phyloP scores from a whole-genome alignment of 345 rosid genomes.

The Melaleuca quinquenervia region DNA sequence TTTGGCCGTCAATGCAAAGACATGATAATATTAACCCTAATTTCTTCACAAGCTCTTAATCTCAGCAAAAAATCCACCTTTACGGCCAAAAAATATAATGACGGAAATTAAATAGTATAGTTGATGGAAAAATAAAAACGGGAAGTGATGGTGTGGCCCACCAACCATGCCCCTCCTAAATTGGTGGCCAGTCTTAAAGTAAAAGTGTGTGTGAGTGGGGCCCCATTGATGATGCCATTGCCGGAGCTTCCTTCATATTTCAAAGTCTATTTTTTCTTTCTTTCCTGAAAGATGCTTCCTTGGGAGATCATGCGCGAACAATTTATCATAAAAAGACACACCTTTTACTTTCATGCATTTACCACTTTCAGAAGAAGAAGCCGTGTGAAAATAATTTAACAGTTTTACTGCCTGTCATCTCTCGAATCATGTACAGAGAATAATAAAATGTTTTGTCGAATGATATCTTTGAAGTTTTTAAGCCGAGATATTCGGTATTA shows the following conservation, averaged over 20 bases:
- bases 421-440: background rate
- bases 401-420: accelerated
- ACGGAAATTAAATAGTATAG: background rate
- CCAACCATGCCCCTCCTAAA: background rate
- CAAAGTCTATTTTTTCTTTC: background rate
- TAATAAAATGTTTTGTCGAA: background rate
- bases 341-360: background rate
- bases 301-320: background rate
- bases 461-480: background rate
- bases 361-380: background rate
- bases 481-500: background rate
- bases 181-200: background rate
- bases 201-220: background rate
- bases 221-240: background rate
- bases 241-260: background rate
- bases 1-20: background rate
- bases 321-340: background rate
- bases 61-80: background rate
- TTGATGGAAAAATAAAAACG: background rate
- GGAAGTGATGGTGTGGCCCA: background rate
- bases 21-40: background rate
- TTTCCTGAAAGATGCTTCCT: background rate
- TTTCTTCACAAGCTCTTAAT: background rate
- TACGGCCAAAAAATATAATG: background rate
- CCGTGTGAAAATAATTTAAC: background rate